Base-by-base conservation (phyloP, 1,284 basidiomycete genomes). In the Melampsora occidentalis region DNA sequence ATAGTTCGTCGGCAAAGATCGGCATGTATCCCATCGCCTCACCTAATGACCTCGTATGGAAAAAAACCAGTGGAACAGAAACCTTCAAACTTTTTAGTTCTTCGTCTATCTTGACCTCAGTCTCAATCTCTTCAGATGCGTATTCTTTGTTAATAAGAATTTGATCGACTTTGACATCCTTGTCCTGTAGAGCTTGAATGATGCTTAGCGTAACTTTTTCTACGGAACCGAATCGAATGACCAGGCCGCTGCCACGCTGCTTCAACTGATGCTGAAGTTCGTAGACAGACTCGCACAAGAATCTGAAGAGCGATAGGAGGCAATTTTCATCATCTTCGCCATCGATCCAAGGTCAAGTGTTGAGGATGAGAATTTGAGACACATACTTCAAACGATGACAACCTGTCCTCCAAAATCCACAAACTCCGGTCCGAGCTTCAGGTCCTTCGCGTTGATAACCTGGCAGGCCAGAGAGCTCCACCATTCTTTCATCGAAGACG, bases 401-500 rank as follows among this genome's bases (percentile, higher is more conserved):
- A 3, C 85, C 85, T 4, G 85, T 86, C 49, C 87, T 81, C 84
- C 86, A 86, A 49, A 87, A 87, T 7, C 82, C 81, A 35, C 83
- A 85, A 33, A 86, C 79, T 20, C 85, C 80, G 12, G 73, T 76
- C 16, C 73, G 65, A 22, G 73, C 53, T 77, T 83, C 81, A 9
- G 81, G 81, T 12, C 83, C 80, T 76, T 82, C 75, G 12, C 81
- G 76, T 46, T 83, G 75, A 71, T 83, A 85, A 1, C 82, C 83
- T 1, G 85, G 82, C n/a, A 87, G 79, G 3, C 83, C 84, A 10
- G 84, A 84, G 22, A 87, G 82, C 77, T 87, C 86, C 72, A 87
- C 80, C 78, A 85, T 84, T 7, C 85, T 82, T 70, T 86, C 85
- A 78, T 87, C 86, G 70, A 87, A 86, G 73, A 87, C 85, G 80